Evolutionary conservation across 2,329 filamentous ascomycete genomes (phyloP), one percentile per base, ranked within the genome.

Genomic region (Grosmannia serpens): DNA sequence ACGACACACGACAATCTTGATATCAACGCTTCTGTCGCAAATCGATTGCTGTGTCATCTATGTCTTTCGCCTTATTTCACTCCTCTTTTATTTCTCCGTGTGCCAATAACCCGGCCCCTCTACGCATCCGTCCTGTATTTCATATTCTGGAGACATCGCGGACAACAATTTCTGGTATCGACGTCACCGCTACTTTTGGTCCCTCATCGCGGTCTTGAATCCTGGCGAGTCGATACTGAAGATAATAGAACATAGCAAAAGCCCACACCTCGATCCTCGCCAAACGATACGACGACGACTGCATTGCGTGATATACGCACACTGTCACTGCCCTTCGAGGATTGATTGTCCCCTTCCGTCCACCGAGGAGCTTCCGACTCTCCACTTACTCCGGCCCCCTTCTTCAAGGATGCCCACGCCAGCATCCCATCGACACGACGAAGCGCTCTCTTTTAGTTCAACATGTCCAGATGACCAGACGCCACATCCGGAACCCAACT

Each of bases 401-500:
- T 10, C 35, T 15, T 6, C 13, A 24, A 54, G 53, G 31, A 66
- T 66, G 64, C 64, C 64, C 35, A 66, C 64, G 2, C 64, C 64
- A 10, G 62, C 64, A 17, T 59, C 62, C 24, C 61, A 60, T 56
- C 53, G 57, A 44, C 58, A 59, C 10, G 58, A 54, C 55, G 61
- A 64, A 3, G 53, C 62, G 24, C 68, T 71, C 59, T 67, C 65
- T 58, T 73, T 75, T 50, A 60, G 58, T 63, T 73, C 72, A 52
- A 73, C 73, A 63, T 77, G 75, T 59, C 75, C 75, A 59, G 75
- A 77, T 59, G 73, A 76, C 29, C 65, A 70, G 67, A 55, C 64
- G 65, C 58, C 66, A 56, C 55, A 63, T 56, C 60, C 68, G 61
- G 60, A 62, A 9, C 58, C 65, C 22, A 62, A 60, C 60, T 69